Percentiles rank a stretch among this genome's conserved stretches.
These are phyloP conservation scores for Dissophora globulifera DNA, from an alignment of 192 early-diverging fungal genomes.

Conservation along the genomic window DNA sequence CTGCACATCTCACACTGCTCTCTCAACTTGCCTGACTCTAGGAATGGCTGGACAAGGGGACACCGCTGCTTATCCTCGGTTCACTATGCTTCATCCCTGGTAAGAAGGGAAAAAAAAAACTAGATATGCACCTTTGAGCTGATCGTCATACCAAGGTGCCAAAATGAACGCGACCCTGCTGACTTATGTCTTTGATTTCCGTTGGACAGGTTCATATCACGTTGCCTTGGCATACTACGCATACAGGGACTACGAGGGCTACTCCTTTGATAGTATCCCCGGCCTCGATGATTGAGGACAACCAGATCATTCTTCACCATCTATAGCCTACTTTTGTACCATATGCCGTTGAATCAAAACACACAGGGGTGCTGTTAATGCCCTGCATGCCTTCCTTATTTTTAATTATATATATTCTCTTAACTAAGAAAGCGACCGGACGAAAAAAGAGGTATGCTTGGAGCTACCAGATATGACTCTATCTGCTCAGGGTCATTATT, in stretches of 20 bases:
- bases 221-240: constrained; percentile 66
- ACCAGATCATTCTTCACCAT: not conserved
- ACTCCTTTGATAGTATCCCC: constrained; percentile 62
- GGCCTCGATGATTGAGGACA: constrained; percentile 45
- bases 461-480: too few relatives aligned
- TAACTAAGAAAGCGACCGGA: too few relatives aligned
- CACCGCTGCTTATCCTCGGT: constrained; percentile 64
- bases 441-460: too few relatives aligned
- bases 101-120: constrained; percentile 13
- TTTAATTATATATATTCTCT: too few relatives aligned
- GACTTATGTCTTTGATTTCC: not conserved
- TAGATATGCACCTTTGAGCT: not conserved
- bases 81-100: constrained; percentile 69
- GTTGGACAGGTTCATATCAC: constrained; percentile 60
- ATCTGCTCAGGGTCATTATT: too few relatives aligned
- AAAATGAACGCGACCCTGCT: not conserved
- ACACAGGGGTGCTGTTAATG: too few relatives aligned
- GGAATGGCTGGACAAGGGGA: constrained; percentile 65
- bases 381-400: too few relatives aligned
- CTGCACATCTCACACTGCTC: not conserved
- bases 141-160: not conserved
- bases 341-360: not conserved
- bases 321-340: not conserved
- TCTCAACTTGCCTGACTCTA: constrained; percentile 4
- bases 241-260: constrained; percentile 65